Percentiles rank a stretch among this genome's conserved stretches.
These are phyloP conservation scores for Chytriomyces sp. DNA, from an alignment of 192 early-diverging fungal species.

Conservation along the genomic window DNA sequence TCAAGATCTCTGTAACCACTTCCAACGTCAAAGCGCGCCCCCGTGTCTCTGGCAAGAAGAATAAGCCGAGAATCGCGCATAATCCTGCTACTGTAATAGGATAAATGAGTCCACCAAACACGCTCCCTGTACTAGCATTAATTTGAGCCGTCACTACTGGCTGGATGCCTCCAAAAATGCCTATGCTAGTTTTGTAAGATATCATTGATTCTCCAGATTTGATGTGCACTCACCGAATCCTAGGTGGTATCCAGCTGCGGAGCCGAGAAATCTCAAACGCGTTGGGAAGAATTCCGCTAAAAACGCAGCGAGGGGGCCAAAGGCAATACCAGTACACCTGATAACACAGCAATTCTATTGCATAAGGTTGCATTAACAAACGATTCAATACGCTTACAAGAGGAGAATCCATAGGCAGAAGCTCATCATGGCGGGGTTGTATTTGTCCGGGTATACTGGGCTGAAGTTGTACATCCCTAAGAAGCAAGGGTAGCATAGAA, in stretches of 20 bases:
- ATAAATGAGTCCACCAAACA: conserved; percentile 29
- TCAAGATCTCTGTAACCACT: too few species aligned
- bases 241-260: conserved; percentile 34
- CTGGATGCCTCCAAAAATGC: conserved; percentile 34
- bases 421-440: conserved; percentile 21
- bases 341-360: too few species aligned
- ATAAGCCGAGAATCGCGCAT: conserved; percentile 9
- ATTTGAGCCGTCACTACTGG: conserved; percentile 25
- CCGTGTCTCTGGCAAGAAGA: conserved; percentile 34
- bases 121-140: conserved; percentile 13
- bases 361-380: too few species aligned
- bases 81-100: conserved; percentile 4
- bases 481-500: conserved; percentile 29
- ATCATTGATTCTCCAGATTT: too few species aligned
- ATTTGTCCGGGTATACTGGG: background rate
- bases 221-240: too few species aligned
- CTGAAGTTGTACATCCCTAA: conserved; percentile 9
- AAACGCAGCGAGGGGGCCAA: conserved; percentile 38
- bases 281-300: conserved; percentile 39
- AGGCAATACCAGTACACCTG: conserved; percentile 23
- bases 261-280: conserved; percentile 23
- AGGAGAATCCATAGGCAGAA: conserved; percentile 21
- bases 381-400: background rate
- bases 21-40: too few species aligned
- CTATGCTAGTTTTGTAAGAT: conserved; percentile 35